Conservation (phyloP, 805 yeast species). For the Brettanomyces custersianus region DNA sequence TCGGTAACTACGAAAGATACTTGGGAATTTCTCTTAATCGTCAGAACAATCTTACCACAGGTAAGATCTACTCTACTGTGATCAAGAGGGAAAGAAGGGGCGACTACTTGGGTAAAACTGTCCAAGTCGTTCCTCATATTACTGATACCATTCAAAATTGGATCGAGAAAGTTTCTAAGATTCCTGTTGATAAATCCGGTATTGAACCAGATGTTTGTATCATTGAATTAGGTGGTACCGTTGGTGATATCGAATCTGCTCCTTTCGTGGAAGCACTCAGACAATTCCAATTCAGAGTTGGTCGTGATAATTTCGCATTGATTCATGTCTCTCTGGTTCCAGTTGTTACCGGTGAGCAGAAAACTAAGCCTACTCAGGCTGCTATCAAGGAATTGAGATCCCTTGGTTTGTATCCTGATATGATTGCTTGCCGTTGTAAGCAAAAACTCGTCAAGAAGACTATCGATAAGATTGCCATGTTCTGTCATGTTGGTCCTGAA, state of each 20-base stretch:
- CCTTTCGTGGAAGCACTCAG: conserved; percentile 98
- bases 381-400: conserved; percentile 96
- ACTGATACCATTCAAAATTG: conserved; percentile 98
- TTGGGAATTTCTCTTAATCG: conserved; percentile 85
- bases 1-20: conserved; percentile 97
- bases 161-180: conserved; percentile 86
- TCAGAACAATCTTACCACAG: conserved; percentile 97
- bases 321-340: conserved; percentile 97
- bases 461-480: conserved; percentile 96
- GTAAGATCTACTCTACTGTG: conserved; percentile 90
- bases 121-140: conserved; percentile 97
- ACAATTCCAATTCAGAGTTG: conserved; percentile 97
- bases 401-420: conserved; percentile 88
- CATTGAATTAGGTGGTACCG: conserved; percentile 97
- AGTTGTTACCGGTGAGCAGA: conserved; percentile 97
- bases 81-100: conserved; percentile 94
- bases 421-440: conserved; percentile 96
- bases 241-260: conserved; percentile 97
- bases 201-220: conserved; percentile 93
- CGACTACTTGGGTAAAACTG: conserved; percentile 98
- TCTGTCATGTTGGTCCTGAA: conserved; percentile 97
- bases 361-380: conserved; percentile 99
- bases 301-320: conserved; percentile 85
- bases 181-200: conserved; percentile 88
- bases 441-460: conserved; percentile 73